Evolutionary conservation across 2,329 filamentous ascomycete genomes (phyloP).

Genomic region (Ophiostoma sp.): DNA sequence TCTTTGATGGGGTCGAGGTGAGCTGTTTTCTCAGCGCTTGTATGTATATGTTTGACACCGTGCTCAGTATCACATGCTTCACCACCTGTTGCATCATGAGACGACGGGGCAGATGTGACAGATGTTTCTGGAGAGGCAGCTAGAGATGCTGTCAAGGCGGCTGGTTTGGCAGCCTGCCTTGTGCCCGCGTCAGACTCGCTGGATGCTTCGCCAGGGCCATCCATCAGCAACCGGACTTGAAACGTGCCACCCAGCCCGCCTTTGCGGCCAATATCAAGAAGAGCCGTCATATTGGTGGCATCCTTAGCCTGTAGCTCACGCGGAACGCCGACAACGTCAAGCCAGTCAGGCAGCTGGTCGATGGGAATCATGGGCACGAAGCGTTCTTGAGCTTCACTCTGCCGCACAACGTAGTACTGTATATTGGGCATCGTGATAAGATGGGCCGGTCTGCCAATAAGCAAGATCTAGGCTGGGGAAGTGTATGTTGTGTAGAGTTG

Average conservation of each 20-base stretch:
- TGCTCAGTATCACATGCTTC: neutral
- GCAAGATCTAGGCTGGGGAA: no score
- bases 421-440: neutral
- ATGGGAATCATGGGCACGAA: constrained; percentile 51
- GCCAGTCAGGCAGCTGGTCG: constrained; percentile 46
- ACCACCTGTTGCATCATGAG: neutral
- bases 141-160: neutral
- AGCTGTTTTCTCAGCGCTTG: neutral
- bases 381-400: constrained; percentile 30
- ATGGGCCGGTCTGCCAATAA: neutral
- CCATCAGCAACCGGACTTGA: neutral
- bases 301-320: constrained; percentile 34
- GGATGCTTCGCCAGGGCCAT: neutral
- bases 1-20: neutral
- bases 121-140: neutral
- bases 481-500: neutral
- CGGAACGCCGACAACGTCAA: constrained; percentile 42
- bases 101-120: neutral
- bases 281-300: neutral
- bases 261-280: neutral
- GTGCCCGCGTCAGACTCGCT: neutral
- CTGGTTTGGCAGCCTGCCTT: neutral
- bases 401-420: constrained; percentile 43
- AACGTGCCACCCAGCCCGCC: neutral
- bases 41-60: neutral